Evolutionary conservation across 139 green algal genomes (phyloP).

Genomic region (Trebouxia sp.): DNA sequence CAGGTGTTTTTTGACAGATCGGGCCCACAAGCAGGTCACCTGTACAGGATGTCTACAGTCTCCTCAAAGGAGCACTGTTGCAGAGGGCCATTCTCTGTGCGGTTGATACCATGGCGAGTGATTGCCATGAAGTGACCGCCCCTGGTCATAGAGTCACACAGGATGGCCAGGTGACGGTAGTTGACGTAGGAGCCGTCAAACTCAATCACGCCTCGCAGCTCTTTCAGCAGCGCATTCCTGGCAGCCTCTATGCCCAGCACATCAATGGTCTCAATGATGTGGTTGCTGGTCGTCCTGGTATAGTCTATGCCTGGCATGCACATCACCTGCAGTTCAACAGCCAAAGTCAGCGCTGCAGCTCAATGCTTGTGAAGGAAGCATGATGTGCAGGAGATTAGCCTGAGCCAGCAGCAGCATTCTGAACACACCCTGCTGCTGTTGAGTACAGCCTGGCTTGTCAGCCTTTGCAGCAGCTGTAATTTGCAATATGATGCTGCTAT

Average conservation of each 20-base stretch:
- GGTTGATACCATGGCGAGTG: slow-evolving; percentile 99
- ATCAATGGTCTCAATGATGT: slow-evolving; percentile 91
- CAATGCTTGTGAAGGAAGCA: neutral
- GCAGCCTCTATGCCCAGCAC: slow-evolving; percentile 97
- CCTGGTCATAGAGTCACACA: slow-evolving; percentile 88
- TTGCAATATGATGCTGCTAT: too few relatives aligned
- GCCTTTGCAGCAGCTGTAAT: too few relatives aligned
- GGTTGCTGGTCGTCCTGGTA: slow-evolving; percentile 87
- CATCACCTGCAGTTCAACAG: slow-evolving; percentile 73
- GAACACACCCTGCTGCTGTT: too few relatives aligned
- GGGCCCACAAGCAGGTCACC: slow-evolving; percentile 8
- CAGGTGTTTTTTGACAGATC: neutral
- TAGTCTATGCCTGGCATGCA: slow-evolving; percentile 87
- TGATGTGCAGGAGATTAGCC: neutral
- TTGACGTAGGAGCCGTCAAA: slow-evolving; percentile 99
- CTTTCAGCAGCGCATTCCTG: slow-evolving; percentile 84
- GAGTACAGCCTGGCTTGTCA: too few relatives aligned
- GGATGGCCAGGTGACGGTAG: slow-evolving; percentile 94
- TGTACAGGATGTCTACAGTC: slow-evolving; percentile 97
- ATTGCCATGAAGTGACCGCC: slow-evolving; percentile 98
- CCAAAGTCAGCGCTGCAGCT: neutral
- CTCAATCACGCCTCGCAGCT: slow-evolving; percentile 97
- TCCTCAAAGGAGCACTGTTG: slow-evolving; percentile 98
- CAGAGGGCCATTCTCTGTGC: slow-evolving; percentile 85
- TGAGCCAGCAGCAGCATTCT: neutral